A percentile compares a stretch with the other conserved stretches of the same genome.
Conservation (phyloP, 2,329 filamentous ascomycete genomes). For the Stagonosporopsis rhizophila region DNA sequence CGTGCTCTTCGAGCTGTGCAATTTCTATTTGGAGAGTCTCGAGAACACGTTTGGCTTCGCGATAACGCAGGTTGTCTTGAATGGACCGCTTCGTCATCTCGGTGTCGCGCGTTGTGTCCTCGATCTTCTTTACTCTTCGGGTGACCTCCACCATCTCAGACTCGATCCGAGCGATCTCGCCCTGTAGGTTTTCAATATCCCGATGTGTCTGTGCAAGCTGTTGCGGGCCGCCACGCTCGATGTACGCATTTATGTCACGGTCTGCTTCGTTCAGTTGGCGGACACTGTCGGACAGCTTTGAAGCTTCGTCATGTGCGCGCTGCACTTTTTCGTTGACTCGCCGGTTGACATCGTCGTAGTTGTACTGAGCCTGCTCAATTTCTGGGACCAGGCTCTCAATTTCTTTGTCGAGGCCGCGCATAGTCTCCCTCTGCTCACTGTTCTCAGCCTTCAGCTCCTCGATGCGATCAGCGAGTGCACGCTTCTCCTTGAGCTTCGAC, state of each 20-base stretch:
- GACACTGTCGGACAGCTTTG: constrained; percentile 74
- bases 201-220: constrained; percentile 74
- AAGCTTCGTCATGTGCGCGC: constrained; percentile 72
- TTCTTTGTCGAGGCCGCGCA: constrained; percentile 74
- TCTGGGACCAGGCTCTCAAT: constrained; percentile 77
- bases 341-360: constrained; percentile 77
- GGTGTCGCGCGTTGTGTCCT: constrained; percentile 77
- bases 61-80: constrained; percentile 84
- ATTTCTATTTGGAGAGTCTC: constrained; percentile 74
- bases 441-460: constrained; percentile 75
- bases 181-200: constrained; percentile 72
- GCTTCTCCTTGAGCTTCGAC: constrained; percentile 83
- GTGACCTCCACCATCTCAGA: constrained; percentile 72
- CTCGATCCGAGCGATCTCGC: constrained; percentile 70
- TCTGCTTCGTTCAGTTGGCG: constrained; percentile 79
- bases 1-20: constrained; percentile 74
- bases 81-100: constrained; percentile 87
- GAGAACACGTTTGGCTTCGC: constrained; percentile 74
- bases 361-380: constrained; percentile 75
- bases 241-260: constrained; percentile 79
- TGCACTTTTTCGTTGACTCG: constrained; percentile 76
- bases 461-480: constrained; percentile 72
- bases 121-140: constrained; percentile 76
- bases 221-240: constrained; percentile 74
- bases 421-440: constrained; percentile 70